These are phyloP conservation scores for Trichoderma koningii DNA, from an alignment of 2,329 filamentous ascomycete species.

Conservation along the genomic window DNA sequence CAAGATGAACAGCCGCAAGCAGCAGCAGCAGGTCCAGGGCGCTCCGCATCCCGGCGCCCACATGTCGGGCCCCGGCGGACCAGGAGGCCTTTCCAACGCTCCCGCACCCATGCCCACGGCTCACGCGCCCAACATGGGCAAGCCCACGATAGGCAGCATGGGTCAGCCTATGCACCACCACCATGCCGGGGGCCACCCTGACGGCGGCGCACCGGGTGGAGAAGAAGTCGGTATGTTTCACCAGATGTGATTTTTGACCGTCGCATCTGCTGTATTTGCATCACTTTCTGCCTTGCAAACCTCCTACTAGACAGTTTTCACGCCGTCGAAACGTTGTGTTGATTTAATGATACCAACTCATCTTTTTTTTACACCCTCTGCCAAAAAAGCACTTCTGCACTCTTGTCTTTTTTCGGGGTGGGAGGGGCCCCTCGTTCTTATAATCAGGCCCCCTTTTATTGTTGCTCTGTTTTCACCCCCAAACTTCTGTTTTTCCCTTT, in stretches of 20 bases:
- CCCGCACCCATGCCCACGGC: conserved; percentile 64
- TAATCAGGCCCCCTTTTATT: conserved; percentile 30
- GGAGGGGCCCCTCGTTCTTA: conserved; percentile 18
- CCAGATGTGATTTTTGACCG: conserved; percentile 70
- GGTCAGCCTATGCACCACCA: conserved; percentile 72
- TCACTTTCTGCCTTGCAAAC: conserved; percentile 33
- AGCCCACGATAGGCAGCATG: conserved; percentile 68
- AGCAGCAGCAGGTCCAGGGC: conserved; percentile 59
- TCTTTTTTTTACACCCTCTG: conserved; percentile 22
- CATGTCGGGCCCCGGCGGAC: conserved; percentile 67
- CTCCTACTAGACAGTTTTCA: conserved; percentile 32
- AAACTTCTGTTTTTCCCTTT: conserved; percentile 33
- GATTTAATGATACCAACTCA: conserved; percentile 45
- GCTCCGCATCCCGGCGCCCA: conserved; percentile 61
- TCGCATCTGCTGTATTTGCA: conserved; percentile 46
- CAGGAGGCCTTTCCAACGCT: conserved; percentile 64
- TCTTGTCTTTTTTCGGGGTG: conserved; percentile 32
- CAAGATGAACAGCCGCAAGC: conserved; percentile 88
- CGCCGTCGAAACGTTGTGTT: conserved; percentile 38
- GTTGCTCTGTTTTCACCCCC: conserved; percentile 32
- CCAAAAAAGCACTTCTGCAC: conserved; percentile 31
- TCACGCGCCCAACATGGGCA: conserved; percentile 59
- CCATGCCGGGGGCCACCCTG: conserved; percentile 42
- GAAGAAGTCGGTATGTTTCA: conserved; percentile 98
- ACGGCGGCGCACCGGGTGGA: conserved; percentile 63